Conservation (phyloP, 2,329 filamentous ascomycete species). For the Penicillium sp. region DNA sequence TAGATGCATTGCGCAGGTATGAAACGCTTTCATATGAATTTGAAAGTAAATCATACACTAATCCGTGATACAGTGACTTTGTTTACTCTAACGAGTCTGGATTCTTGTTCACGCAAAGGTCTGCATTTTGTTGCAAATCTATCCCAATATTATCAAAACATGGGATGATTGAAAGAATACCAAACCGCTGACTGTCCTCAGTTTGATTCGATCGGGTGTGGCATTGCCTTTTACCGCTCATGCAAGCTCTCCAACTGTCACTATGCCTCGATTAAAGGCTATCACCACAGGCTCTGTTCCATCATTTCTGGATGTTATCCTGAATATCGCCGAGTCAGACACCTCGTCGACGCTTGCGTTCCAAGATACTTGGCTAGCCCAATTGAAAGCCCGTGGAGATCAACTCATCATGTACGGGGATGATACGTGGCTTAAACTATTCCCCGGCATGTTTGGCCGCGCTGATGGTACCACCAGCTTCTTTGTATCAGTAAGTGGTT, state of each 20-base stretch:
- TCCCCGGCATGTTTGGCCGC: constrained; percentile 83
- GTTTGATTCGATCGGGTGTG: constrained; percentile 78
- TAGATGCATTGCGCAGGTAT: constrained; percentile 89
- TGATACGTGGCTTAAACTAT: constrained; percentile 97
- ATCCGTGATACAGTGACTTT: constrained; percentile 71
- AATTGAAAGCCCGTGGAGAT: constrained; percentile 77
- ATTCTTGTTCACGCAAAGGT: constrained; percentile 89
- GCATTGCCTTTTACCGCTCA: constrained; percentile 94
- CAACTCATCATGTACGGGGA: constrained; percentile 95
- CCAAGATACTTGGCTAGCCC: constrained; percentile 95
- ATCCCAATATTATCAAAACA: background rate
- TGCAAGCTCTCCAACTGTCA: constrained; percentile 95
- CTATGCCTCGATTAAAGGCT: constrained; percentile 96
- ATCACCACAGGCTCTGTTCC: constrained; percentile 98
- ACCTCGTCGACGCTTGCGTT: constrained; percentile 82
- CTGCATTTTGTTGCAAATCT: background rate
- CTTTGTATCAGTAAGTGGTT: constrained; percentile 81
- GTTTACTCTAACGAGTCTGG: constrained; percentile 81
- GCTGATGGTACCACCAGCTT: constrained; percentile 95
- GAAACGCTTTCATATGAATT: background rate
- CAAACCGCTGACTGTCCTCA: constrained; percentile 42
- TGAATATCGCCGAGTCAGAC: constrained; percentile 95
- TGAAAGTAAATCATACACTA: constrained; percentile 6
- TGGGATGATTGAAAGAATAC: constrained; percentile 9
- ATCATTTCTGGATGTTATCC: constrained; percentile 93